A percentile compares a stretch with the other conserved stretches of the same genome.
These are phyloP conservation scores for Fusarium annulatum DNA, from an alignment of 2,329 filamentous ascomycete species.

Conservation along the genomic window DNA sequence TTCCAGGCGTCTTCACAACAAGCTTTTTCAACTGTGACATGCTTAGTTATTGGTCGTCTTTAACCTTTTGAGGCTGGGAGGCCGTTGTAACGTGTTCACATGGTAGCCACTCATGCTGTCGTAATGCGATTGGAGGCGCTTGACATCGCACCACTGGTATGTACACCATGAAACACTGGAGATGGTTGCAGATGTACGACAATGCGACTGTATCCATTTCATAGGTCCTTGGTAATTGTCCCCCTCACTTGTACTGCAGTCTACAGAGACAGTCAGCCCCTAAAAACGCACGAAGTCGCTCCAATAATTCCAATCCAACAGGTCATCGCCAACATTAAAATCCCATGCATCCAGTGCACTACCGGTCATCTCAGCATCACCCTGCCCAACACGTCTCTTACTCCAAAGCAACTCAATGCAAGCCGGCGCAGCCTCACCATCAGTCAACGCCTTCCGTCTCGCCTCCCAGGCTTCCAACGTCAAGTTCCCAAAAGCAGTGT, in stretches of 20 bases:
- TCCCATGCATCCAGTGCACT: conserved; percentile 6
- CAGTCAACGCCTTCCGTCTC: conserved; percentile 3
- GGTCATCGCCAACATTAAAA: background rate
- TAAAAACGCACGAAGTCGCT: conserved; percentile 35
- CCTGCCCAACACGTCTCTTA: background rate
- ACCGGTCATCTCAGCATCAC: rapidly evolving
- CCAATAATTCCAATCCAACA: conserved; percentile 40
- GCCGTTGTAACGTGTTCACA: background rate
- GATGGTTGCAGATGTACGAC: no score
- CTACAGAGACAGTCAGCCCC: background rate
- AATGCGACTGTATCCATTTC: rapidly evolving
- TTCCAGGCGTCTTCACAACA: background rate
- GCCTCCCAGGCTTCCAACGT: conserved; percentile 41
- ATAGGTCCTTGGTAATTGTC: rapidly evolving
- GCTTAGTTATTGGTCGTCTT: background rate
- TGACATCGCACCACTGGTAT: background rate
- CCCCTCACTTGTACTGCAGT: rapidly evolving
- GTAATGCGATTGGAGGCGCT: background rate
- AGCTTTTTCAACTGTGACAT: background rate
- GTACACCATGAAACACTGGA: background rate
- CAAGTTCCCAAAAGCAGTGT: conserved; percentile 21
- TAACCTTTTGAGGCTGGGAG: background rate
- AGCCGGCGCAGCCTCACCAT: background rate
- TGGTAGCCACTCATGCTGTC: background rate
- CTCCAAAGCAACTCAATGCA: conserved; percentile 25